Conservation (phyloP, 805 yeast genomes). For the Debaryomyces prosopidis region DNA sequence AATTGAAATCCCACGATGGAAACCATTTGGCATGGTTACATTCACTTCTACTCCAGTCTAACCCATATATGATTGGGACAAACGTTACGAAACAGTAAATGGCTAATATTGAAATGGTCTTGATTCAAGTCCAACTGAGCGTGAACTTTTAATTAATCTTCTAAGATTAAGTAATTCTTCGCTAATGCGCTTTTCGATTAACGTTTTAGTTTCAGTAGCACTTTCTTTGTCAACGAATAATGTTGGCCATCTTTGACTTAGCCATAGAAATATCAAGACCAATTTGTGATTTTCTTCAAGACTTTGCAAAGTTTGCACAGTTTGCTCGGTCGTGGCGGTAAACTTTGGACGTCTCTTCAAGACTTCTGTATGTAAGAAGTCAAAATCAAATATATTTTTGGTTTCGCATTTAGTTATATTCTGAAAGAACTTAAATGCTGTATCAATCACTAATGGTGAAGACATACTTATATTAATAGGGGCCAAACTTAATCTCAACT, state of each 20-base stretch:
- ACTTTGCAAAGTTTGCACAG: slow-evolving; percentile 21
- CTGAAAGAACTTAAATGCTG: slow-evolving; percentile 46
- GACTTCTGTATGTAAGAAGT: slow-evolving; percentile 27
- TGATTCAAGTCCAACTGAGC: background rate
- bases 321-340: slow-evolving; percentile 17
- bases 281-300: slow-evolving; percentile 70
- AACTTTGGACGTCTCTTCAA: slow-evolving; percentile 20
- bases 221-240: slow-evolving; percentile 74
- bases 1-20: slow-evolving; percentile 45
- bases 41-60: slow-evolving; percentile 41
- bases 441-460: slow-evolving; percentile 38
- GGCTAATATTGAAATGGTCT: slow-evolving; percentile 15
- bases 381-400: slow-evolving; percentile 55
- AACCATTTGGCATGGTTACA: slow-evolving; percentile 41
- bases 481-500: slow-evolving; percentile 57
- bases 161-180: slow-evolving; percentile 43
- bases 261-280: slow-evolving; percentile 76
- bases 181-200: slow-evolving; percentile 64
- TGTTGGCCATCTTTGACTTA: slow-evolving; percentile 82
- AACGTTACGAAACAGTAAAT: slow-evolving; percentile 26
- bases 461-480: slow-evolving; percentile 47
- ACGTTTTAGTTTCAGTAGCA: slow-evolving; percentile 65
- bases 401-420: slow-evolving; percentile 59
- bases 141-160: slow-evolving; percentile 15
- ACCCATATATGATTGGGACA: slow-evolving; percentile 49